Percentiles rank a stretch among this genome's conserved stretches.
These are phyloP conservation scores for Trypanosoma vivax DNA, from an alignment of 208 protist genomes.

Conservation along the genomic window DNA sequence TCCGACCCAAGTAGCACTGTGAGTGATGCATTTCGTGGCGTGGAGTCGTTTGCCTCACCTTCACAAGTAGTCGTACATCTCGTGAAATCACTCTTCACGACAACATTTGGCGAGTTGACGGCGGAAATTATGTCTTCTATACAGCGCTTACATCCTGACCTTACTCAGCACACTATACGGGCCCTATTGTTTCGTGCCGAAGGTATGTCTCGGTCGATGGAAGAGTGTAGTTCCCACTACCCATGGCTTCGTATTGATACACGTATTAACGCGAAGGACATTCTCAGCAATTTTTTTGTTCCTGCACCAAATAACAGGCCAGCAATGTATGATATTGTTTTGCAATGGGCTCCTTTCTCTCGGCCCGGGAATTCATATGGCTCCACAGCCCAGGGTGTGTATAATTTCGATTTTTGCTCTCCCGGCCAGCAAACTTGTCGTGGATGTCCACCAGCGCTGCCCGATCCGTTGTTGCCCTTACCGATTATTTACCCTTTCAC, in stretches of 20 bases:
- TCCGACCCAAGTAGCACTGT: background rate
- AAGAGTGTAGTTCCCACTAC: background rate
- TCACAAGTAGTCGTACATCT: slow-evolving; percentile 13
- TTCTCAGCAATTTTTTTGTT: slow-evolving; percentile 28
- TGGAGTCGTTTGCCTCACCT: background rate
- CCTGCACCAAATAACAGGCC: background rate
- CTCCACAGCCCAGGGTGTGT: background rate
- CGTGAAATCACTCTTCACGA: background rate
- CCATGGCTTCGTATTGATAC: slow-evolving; percentile 19
- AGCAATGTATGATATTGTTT: slow-evolving; percentile 17
- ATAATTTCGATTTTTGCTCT: background rate
- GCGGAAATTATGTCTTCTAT: slow-evolving; percentile 1
- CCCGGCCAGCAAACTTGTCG: too few species aligned
- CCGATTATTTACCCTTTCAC: slow-evolving; percentile 17
- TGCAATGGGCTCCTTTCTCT: slow-evolving; percentile 12
- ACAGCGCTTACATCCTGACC: background rate
- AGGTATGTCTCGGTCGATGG: background rate
- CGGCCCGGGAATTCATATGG: background rate
- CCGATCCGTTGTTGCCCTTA: background rate
- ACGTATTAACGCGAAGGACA: slow-evolving; percentile 22
- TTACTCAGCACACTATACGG: slow-evolving; percentile 6
- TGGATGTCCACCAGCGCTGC: too few species aligned
- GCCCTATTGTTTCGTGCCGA: slow-evolving; percentile 11
- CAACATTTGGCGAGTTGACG: slow-evolving; percentile 8
- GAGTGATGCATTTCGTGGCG: slow-evolving; percentile 3